These are phyloP conservation scores for Ogataea nitratoaversa DNA, from an alignment of 805 yeast species.

Conservation along the genomic window DNA sequence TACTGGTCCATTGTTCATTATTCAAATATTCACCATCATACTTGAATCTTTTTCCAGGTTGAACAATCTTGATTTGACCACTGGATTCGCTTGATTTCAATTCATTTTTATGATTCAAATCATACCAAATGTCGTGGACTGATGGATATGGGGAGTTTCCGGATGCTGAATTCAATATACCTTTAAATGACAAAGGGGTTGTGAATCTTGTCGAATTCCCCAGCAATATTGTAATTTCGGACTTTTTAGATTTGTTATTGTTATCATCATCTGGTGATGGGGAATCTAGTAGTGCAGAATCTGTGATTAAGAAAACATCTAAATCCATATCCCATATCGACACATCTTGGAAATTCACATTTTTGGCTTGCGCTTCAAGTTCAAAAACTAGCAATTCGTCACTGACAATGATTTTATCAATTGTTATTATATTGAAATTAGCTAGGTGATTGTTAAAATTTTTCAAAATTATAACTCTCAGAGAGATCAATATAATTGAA, in stretches of 20 bases:
- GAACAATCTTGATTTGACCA: slow-evolving; percentile 30
- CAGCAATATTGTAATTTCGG: slow-evolving; percentile 29
- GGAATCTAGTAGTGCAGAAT: slow-evolving; percentile 12
- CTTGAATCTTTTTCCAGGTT: slow-evolving; percentile 26
- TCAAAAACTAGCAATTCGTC: slow-evolving; percentile 31
- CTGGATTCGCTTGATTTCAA: slow-evolving; percentile 10
- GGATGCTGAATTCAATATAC: slow-evolving; percentile 18
- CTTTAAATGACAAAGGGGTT: slow-evolving; percentile 29
- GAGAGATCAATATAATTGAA: slow-evolving; percentile 5
- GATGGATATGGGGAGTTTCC: slow-evolving; percentile 5
- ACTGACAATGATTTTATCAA: slow-evolving; percentile 29
- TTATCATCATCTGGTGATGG: background rate
- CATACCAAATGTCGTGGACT: slow-evolving; percentile 19
- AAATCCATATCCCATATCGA: slow-evolving; percentile 29
- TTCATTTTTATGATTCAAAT: slow-evolving; percentile 17
- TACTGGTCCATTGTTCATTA: slow-evolving; percentile 28
- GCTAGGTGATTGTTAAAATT: slow-evolving; percentile 25
- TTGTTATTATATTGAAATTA: slow-evolving; percentile 19
- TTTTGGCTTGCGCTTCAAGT: slow-evolving; percentile 22
- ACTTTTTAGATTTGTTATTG: slow-evolving; percentile 4
- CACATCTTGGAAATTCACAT: slow-evolving; percentile 30
- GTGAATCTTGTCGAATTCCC: slow-evolving; percentile 28
- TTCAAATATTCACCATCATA: slow-evolving; percentile 21
- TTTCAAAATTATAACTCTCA: slow-evolving; percentile 23
- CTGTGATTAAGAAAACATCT: slow-evolving; percentile 30